Percentiles rank a stretch among this genome's conserved stretches.
These are phyloP conservation scores for Xylaria curta DNA, from an alignment of 495 filamentous ascomycete genomes.

Conservation along the genomic window DNA sequence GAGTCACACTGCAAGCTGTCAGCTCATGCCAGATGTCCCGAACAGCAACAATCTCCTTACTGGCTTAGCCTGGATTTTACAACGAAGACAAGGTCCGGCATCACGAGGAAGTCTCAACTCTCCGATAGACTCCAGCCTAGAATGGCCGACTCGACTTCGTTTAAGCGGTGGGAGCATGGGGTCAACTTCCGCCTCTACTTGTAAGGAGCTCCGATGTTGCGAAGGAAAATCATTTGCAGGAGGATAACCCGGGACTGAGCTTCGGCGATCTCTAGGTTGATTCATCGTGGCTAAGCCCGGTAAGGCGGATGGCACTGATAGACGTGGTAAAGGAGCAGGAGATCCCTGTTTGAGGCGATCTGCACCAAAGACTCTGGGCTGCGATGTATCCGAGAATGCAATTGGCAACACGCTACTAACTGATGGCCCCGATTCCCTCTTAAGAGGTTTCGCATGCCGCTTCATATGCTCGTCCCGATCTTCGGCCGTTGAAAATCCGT, in stretches of 20 bases:
- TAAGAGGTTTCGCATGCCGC: constrained; percentile 48
- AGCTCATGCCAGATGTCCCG: background rate
- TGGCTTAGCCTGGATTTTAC: constrained; percentile 48
- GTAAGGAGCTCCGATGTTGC: constrained; percentile 47
- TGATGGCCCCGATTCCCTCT: constrained; percentile 54
- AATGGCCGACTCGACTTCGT: constrained; percentile 54
- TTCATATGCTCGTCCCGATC: constrained; percentile 55
- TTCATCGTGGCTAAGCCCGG: constrained; percentile 46
- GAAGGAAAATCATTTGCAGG: constrained; percentile 48
- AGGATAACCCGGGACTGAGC: constrained; percentile 51
- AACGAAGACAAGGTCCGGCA: constrained; percentile 53
- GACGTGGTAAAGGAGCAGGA: constrained; percentile 46
- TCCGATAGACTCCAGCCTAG: constrained; percentile 56
- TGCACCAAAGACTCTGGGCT: constrained; percentile 41
- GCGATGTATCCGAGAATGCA: constrained; percentile 44
- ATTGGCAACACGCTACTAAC: constrained; percentile 46
- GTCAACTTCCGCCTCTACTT: constrained; percentile 54
- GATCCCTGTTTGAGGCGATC: constrained; percentile 36
- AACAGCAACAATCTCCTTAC: constrained; percentile 33
- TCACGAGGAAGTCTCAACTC: constrained; percentile 55
- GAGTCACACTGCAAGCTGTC: constrained; percentile 49
- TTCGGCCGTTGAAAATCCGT: constrained; percentile 52
- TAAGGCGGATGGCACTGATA: constrained; percentile 45
- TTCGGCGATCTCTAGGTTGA: constrained; percentile 51
- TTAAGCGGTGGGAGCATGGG: constrained; percentile 57